Evolutionary conservation across 768 basidiomycete species (phyloP).

Genomic region (Xerocomellus chrysenteron): DNA sequence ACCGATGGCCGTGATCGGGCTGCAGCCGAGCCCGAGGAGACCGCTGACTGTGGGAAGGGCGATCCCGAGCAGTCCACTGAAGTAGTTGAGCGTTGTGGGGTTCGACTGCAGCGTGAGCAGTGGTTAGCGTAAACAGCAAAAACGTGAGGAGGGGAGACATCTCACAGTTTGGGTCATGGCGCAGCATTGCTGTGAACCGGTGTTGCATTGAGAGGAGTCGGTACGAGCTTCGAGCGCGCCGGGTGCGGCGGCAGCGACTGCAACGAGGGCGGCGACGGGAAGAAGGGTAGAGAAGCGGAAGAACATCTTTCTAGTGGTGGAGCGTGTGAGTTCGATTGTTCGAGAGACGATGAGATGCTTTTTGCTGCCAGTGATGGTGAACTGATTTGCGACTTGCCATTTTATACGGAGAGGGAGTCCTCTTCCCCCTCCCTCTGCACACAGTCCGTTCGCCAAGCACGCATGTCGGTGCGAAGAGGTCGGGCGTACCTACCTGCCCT

Average conservation of each 20-base stretch:
- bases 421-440: not conserved
- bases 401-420: slow-evolving; percentile 8
- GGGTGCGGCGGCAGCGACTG: not conserved
- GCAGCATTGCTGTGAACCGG: slow-evolving; percentile 10
- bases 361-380: not conserved
- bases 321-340: not conserved
- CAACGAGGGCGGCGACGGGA: slow-evolving; percentile 11
- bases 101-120: no score
- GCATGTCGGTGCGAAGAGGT: not conserved
- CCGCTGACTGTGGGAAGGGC: no score
- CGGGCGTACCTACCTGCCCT: not conserved
- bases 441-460: not conserved
- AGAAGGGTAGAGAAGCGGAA: slow-evolving; percentile 4
- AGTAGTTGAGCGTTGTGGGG: no score
- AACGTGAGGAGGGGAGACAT: no score
- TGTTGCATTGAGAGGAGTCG: slow-evolving; percentile 2
- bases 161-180: not conserved
- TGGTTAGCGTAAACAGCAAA: no score
- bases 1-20: no score
- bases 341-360: not conserved
- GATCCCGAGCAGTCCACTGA: no score
- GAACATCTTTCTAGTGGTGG: slow-evolving; percentile 3
- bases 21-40: no score
- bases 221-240: not conserved
- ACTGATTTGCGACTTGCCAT: not conserved